A percentile compares a stretch with the other conserved stretches of the same genome.
Evolutionary conservation across 495 filamentous ascomycete species (phyloP).

Genomic region (Parmelia sp.): DNA sequence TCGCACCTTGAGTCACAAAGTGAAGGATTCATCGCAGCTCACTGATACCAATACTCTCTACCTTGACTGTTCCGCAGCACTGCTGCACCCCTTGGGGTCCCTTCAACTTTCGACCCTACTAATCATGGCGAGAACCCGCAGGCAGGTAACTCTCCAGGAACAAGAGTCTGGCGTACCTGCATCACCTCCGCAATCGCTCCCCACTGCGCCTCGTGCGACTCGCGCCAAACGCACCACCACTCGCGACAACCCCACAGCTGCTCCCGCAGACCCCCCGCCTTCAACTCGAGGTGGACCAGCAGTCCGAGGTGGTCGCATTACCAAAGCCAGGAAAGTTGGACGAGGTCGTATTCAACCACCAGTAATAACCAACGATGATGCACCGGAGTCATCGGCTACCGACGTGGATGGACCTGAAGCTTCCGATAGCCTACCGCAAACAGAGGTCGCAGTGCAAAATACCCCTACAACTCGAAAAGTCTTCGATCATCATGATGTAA

Average conservation of each 20-base stretch:
- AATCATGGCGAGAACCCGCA: constrained; percentile 8
- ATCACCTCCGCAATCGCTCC: constrained; percentile 14
- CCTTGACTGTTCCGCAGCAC: background rate
- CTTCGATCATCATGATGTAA: background rate
- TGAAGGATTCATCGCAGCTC: background rate
- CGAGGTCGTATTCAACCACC: background rate
- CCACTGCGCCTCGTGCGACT: background rate
- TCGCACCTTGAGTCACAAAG: background rate
- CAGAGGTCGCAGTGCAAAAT: background rate
- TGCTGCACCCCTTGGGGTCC: background rate
- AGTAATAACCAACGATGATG: background rate
- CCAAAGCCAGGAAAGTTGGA: background rate
- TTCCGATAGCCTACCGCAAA: background rate
- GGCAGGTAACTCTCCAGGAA: background rate
- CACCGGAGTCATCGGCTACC: background rate
- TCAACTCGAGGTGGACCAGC: background rate
- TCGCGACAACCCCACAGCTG: background rate
- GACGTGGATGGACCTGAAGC: background rate
- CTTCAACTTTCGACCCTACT: background rate
- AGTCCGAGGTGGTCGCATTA: background rate
- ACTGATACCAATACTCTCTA: background rate
- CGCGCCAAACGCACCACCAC: background rate
- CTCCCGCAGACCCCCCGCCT: background rate
- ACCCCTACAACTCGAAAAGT: background rate
- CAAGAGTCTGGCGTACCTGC: constrained; percentile 5